Conservation (phyloP, 495 filamentous ascomycete genomes). For the Aspergillus saccharolyticus region DNA sequence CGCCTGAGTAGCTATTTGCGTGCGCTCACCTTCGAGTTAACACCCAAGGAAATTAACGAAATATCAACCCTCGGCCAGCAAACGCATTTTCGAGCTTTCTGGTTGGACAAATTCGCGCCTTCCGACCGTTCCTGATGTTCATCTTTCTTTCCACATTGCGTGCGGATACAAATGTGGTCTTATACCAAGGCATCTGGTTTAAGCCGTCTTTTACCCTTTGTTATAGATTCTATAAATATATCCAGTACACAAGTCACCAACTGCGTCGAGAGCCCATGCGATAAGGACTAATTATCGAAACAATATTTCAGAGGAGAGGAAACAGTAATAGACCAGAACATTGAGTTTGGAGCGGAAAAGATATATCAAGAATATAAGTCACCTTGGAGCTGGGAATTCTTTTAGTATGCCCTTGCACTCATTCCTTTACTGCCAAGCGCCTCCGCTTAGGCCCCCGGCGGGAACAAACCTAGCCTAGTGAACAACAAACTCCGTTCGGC, state of each 20-base stretch:
- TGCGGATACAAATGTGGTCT: not conserved
- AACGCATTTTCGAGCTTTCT: constrained; percentile 69
- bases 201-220: too few relatives aligned
- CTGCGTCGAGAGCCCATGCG: too few relatives aligned
- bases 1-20: constrained; percentile 62
- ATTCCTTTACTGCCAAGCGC: constrained; percentile 18
- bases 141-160: not conserved
- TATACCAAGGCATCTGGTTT: not conserved
- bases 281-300: too few relatives aligned
- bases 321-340: too few relatives aligned
- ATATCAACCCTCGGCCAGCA: constrained; percentile 55
- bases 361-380: too few relatives aligned
- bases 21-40: constrained; percentile 64
- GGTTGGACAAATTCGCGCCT: constrained; percentile 52
- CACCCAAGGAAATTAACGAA: constrained; percentile 62
- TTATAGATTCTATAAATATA: too few relatives aligned
- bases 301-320: too few relatives aligned
- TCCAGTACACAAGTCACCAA: too few relatives aligned
- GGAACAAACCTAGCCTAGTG: constrained; percentile 2
- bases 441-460: constrained; percentile 18
- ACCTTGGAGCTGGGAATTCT: too few relatives aligned
- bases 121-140: constrained; percentile 53
- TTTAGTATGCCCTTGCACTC: not conserved
- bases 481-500: not conserved
- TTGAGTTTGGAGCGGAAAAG: too few relatives aligned